Base-by-base conservation (phyloP, 192 early-diverging fungal species). In the Coemansia sp. region DNA sequence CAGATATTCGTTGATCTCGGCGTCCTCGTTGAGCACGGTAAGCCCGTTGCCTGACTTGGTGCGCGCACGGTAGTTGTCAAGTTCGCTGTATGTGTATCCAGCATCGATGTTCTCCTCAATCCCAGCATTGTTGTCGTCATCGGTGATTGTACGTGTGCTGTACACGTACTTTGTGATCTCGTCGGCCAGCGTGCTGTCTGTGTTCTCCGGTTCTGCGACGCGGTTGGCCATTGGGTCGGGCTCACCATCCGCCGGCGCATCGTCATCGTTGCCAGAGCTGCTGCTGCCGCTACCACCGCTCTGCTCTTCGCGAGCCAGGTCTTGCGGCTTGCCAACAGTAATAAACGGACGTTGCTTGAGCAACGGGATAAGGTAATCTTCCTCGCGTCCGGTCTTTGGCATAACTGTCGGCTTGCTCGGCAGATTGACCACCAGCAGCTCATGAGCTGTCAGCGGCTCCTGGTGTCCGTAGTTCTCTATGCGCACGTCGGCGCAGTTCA, bases 401-500 rank as follows among this genome's bases (percentile, higher is more conserved):
- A 51, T 41, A 3, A 84, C 71, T 0, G 62, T 57, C 1, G 65
- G 52, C 25, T 71, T 73, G 9, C 72, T 60, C 15, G 79, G 73
- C 63, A 73, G 55, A 19, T 81, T 81, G 37, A 81, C 73, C 9
- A 76, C 79, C 62, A 81, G 63, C 56, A 81, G 65, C 67, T 76
- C 70, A 24, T 75, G 79, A 3, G 73, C 79, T 2, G 70, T 73
- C 24, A 82, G 65, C 39, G 74, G 74, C 61, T 70, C 69, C 62
- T 76, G 73, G 29, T 61, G 68, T 21, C 72, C 67, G 49, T 75
- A 80, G 69, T 75, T 75, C 17, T 83, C 62, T 58, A 88, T 86
- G 38, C 68, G 66, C 47, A 89, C 71, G 39, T 89, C 88, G 37
- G 85, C 86, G 47, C 87, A 88, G 78, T 84, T 87, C 79, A 86